A percentile compares a stretch with the other conserved stretches of the same genome.
phyloP scores from a whole-genome alignment of 306 rosid species.

The Glycine tomentella region DNA sequence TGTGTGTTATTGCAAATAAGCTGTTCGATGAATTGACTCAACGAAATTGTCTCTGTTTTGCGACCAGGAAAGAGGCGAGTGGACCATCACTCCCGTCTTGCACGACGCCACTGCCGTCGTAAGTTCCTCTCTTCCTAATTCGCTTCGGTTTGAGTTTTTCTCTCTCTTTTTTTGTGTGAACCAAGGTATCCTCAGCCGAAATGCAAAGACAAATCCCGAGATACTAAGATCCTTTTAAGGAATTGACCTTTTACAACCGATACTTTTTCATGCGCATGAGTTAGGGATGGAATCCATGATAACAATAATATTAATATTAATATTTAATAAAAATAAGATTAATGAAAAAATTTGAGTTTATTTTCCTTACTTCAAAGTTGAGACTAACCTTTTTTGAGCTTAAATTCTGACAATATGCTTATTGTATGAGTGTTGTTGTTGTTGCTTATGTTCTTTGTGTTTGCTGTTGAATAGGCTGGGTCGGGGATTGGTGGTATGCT shows the following conservation, averaged over 20 bases:
- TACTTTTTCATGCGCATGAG: too few species aligned
- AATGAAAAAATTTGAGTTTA: neutral
- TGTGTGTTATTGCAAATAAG: neutral
- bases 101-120: slow-evolving; percentile 81
- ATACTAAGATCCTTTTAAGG: too few species aligned
- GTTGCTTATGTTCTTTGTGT: slow-evolving; percentile 11
- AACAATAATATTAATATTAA: too few species aligned
- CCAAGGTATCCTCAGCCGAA: too few species aligned
- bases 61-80: slow-evolving; percentile 71
- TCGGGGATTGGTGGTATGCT: slow-evolving; percentile 86
- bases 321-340: neutral
- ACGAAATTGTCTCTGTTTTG: slow-evolving; percentile 9
- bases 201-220: too few species aligned
- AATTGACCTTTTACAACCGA: too few species aligned
- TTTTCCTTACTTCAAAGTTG: neutral
- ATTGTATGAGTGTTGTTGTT: slow-evolving; percentile 6
- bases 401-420: neutral
- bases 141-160: too few species aligned
- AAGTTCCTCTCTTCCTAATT: slow-evolving; percentile 43
- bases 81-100: slow-evolving; percentile 83
- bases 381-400: neutral
- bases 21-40: slow-evolving; percentile 45
- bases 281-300: too few species aligned
- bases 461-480: slow-evolving; percentile 67
- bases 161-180: too few species aligned